Evolutionary conservation across 306 rosid genomes (phyloP), one percentile per base, ranked within the genome.

Genomic region (Hippophae gyantsensis): DNA sequence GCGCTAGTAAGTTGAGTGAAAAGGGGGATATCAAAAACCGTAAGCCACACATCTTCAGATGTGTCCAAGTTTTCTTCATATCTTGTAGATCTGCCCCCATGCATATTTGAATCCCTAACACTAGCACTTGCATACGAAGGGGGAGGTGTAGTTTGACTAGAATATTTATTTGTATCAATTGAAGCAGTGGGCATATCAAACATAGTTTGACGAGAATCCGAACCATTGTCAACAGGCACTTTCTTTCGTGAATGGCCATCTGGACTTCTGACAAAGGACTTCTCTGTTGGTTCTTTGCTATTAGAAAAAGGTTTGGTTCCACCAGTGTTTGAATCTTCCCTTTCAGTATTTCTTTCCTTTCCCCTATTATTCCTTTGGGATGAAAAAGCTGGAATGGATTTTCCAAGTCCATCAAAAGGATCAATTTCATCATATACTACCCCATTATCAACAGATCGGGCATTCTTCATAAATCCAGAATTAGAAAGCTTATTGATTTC

Each of bases 21-120:
- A 72, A 93, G 95, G 62, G 95, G 97, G 75, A 93, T 72, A 80
- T 93, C 97, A 41, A 94, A 88, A 52, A 88, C 99, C 0, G 89
- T 86, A 72, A 93, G 82, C 99, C 99, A 93, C 69, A 84, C 48
- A 72, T 82, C 84, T 52, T 90, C 87, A 14, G 64, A 64, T 11
- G 85, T 64, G 61, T 84, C 97, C 62, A 74, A 42, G 58, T 73
- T 76, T 55, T 84, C 90, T 75, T 78, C 90, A 70, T 78, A 74
- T 56, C 75, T 80, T 45, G 90, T 79, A 69, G 96, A 76, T 73
- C 72, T 69, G 52, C 78, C 82, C 47, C n/a, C 76, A 57, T 69
- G 79, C 62, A 72, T 11, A 73, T 85, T 75, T 47, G 69, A 63
- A 61, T 81, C 87, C 54, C 73, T 72, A 44, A 75, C 54, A 73